phyloP scores from a whole-genome alignment of 768 basidiomycete species.

The Clitopilus passeckerianus region DNA sequence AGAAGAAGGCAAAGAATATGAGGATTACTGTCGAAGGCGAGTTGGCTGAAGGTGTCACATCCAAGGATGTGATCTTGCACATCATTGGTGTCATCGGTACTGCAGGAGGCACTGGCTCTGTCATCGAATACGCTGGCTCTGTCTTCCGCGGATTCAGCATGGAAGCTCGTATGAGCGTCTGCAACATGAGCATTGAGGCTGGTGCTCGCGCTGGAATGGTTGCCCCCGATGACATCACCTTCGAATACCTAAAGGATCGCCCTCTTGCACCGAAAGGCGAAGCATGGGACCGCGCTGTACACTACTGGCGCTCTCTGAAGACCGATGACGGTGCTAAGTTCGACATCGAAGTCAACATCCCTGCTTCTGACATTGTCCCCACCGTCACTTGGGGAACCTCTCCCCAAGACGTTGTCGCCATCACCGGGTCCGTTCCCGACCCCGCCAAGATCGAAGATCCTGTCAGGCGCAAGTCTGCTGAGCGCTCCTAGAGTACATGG shows the following conservation, averaged over 20 bases:
- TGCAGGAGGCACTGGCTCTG: slow-evolving; percentile 89
- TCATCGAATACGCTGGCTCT: slow-evolving; percentile 90
- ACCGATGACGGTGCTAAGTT: slow-evolving; percentile 82
- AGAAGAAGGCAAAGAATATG: slow-evolving; percentile 91
- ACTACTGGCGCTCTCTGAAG: slow-evolving; percentile 81
- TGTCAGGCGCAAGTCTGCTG: slow-evolving; percentile 61
- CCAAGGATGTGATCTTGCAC: slow-evolving; percentile 88
- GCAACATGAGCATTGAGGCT: slow-evolving; percentile 95
- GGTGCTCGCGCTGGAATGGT: slow-evolving; percentile 93
- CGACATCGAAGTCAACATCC: slow-evolving; percentile 76
- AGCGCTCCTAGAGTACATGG: slow-evolving; percentile 87
- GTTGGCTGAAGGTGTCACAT: slow-evolving; percentile 75
- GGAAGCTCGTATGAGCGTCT: slow-evolving; percentile 89
- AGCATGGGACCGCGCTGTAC: slow-evolving; percentile 78
- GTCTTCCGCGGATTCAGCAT: slow-evolving; percentile 81
- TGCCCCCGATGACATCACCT: slow-evolving; percentile 85
- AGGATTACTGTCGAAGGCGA: slow-evolving; percentile 83
- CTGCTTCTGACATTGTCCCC: slow-evolving; percentile 81
- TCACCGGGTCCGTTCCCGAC: slow-evolving; percentile 77
- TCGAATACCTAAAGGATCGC: slow-evolving; percentile 75
- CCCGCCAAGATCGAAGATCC: slow-evolving; percentile 63
- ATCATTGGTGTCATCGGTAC: slow-evolving; percentile 91
- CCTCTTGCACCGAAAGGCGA: slow-evolving; percentile 82
- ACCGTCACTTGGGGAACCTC: slow-evolving; percentile 94
- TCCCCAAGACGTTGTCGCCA: slow-evolving; percentile 82